Percentiles rank a stretch among this genome's conserved stretches.
Conservation (phyloP, 768 basidiomycete genomes). For the Chlorophyllum brunneum region DNA sequence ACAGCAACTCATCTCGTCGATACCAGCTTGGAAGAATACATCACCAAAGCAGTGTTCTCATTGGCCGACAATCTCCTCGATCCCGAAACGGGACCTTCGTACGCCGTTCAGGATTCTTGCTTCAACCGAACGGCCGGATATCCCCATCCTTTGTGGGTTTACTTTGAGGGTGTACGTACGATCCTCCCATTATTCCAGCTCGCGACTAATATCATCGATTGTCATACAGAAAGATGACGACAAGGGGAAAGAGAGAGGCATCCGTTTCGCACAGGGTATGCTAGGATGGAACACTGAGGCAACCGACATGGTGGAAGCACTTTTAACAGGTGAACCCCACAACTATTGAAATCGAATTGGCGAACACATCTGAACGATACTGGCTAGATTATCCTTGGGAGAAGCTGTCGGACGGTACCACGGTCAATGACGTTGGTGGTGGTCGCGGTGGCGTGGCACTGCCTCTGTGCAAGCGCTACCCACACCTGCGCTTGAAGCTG, state of each 20-base stretch:
- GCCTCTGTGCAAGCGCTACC: constrained; percentile 22
- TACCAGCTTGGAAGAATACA: no score
- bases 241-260: not conserved
- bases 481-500: constrained; percentile 25
- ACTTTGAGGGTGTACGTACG: no score
- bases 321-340: not conserved
- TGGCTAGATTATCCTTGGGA: constrained; percentile 25
- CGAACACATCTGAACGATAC: no score
- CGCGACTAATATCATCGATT: no score
- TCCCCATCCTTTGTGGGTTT: no score
- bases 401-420: constrained; percentile 16
- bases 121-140: no score
- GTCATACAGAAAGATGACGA: not conserved
- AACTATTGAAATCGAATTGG: not conserved
- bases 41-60: no score
- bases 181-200: not conserved
- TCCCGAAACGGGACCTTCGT: no score
- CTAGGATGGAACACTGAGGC: constrained; percentile 27
- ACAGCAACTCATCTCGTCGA: no score
- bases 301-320: constrained; percentile 24
- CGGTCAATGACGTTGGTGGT: constrained; percentile 34
- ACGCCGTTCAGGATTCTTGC: no score
- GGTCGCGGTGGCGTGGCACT: constrained; percentile 28
- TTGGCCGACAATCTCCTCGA: no score
- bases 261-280: constrained; percentile 30